A percentile compares a stretch with the other conserved stretches of the same genome.
Evolutionary conservation across 1,139 yeast species (phyloP).

Genomic region (Yamadazyma atmosphaerica): DNA sequence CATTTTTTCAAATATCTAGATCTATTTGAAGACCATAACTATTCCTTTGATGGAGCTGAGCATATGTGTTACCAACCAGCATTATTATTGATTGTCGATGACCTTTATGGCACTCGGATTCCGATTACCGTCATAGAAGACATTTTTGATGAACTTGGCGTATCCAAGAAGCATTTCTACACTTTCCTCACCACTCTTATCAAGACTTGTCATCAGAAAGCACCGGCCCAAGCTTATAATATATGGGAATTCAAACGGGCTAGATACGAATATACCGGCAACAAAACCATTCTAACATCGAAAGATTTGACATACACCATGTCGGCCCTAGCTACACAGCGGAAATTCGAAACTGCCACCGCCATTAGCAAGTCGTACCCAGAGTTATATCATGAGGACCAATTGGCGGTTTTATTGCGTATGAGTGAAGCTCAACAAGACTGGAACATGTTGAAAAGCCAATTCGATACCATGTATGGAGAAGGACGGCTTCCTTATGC

Average conservation of each 20-base stretch:
- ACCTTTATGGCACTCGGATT: background rate
- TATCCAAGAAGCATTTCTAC: conserved; percentile 8
- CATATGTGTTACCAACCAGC: conserved; percentile 20
- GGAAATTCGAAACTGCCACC: conserved; percentile 26
- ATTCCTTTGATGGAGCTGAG: conserved; percentile 17
- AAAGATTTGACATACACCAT: conserved; percentile 32
- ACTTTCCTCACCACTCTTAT: conserved; percentile 28
- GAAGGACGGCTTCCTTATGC: conserved; percentile 56
- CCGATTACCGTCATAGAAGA: background rate
- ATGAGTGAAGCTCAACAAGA: conserved; percentile 54
- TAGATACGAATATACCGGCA: conserved; percentile 5
- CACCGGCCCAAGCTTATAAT: conserved; percentile 23
- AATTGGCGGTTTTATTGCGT: conserved; percentile 45
- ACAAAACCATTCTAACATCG: conserved; percentile 12
- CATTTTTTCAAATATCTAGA: conserved; percentile 20
- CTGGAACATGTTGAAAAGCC: conserved; percentile 60
- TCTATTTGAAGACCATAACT: conserved; percentile 21
- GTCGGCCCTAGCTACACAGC: conserved; percentile 25
- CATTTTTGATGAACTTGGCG: conserved; percentile 4
- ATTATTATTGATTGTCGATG: conserved; percentile 16
- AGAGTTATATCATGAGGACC: conserved; percentile 32
- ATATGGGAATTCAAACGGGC: conserved; percentile 27
- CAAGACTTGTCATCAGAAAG: conserved; percentile 15
- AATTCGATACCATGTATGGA: conserved; percentile 63
- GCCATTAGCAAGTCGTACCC: conserved; percentile 25